Conservation (phyloP, 352 stramenopile species). For the Phytopythium helicoides region DNA sequence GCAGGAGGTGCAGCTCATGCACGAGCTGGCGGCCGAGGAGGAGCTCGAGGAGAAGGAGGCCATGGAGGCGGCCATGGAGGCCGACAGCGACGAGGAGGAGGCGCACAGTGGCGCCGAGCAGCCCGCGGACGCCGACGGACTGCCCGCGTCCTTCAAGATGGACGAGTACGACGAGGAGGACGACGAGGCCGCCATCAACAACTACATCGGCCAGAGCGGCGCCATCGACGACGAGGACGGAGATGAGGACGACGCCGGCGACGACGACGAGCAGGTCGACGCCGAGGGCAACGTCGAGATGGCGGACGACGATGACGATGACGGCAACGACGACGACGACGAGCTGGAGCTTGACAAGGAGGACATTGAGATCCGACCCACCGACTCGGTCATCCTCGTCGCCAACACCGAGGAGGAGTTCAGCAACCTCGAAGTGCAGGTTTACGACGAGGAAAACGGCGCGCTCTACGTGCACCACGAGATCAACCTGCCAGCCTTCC, state of each 20-base stretch:
- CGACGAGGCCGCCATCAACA: constrained; percentile 78
- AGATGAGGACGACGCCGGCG: constrained; percentile 35
- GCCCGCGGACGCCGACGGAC: constrained; percentile 40
- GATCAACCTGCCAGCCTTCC: constrained; percentile 98
- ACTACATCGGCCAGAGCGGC: constrained; percentile 51
- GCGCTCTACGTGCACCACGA: constrained; percentile 99
- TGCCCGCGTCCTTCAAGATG: constrained; percentile 80
- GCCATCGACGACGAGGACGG: constrained; percentile 24
- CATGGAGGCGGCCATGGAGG: constrained; percentile 51
- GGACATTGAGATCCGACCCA: constrained; percentile 93
- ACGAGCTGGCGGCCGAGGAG: constrained; percentile 70
- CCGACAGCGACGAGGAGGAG: constrained; percentile 44
- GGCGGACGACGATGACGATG: constrained; percentile 55
- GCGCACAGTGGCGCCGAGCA: constrained; percentile 12
- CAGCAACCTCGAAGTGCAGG: constrained; percentile 97
- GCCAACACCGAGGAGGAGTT: constrained; percentile 98
- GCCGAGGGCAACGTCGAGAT: constrained; percentile 53
- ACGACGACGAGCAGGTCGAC: constrained; percentile 28
- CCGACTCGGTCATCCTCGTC: constrained; percentile 95
- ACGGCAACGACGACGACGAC: constrained; percentile 63
- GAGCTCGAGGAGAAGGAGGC: constrained; percentile 56
- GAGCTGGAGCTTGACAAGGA: constrained; percentile 82
- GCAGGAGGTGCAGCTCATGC: constrained; percentile 80
- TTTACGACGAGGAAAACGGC: constrained; percentile 96
- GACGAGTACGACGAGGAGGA: constrained; percentile 89